phyloP scores from a whole-genome alignment of 177 flowering plant species.

The Vitis hybrid region DNA sequence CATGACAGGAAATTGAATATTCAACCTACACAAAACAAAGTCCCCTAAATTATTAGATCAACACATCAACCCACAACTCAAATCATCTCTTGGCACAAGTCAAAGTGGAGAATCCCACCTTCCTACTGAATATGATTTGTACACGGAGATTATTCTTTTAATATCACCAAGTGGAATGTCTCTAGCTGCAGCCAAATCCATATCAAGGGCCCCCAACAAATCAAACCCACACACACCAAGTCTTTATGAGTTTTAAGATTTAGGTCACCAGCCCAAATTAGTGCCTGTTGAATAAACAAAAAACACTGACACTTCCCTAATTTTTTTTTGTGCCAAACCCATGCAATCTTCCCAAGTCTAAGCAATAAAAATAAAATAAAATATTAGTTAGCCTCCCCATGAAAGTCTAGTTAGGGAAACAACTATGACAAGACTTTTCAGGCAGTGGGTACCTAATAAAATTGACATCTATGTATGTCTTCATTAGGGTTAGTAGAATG shows the following conservation, averaged over 20 bases:
- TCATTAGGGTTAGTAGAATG: conserved; percentile 21
- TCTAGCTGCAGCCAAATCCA: neutral
- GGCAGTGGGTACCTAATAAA: conserved; percentile 22
- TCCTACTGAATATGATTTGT: no score
- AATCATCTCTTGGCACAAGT: no score
- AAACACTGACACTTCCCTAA: neutral
- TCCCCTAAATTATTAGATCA: no score
- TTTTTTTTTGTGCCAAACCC: conserved; percentile 11
- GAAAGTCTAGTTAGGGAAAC: conserved; percentile 27
- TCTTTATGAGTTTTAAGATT: conserved; percentile 12
- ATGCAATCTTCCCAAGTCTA: conserved; percentile 18
- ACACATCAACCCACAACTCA: no score
- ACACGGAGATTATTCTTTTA: neutral
- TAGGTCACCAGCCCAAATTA: conserved; percentile 27
- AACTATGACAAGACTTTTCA: conserved; percentile 12
- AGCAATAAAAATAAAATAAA: conserved; percentile 8
- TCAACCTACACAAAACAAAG: no score
- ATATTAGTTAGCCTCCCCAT: neutral
- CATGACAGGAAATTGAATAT: no score
- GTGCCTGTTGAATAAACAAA: conserved; percentile 7
- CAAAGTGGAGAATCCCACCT: no score
- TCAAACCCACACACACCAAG: neutral
- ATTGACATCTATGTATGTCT: conserved; percentile 13
- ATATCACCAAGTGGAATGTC: conserved; percentile 13
- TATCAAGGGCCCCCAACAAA: neutral